Conservation (phyloP, 352 stramenopile genomes). For the Phytophthora cactorum region DNA sequence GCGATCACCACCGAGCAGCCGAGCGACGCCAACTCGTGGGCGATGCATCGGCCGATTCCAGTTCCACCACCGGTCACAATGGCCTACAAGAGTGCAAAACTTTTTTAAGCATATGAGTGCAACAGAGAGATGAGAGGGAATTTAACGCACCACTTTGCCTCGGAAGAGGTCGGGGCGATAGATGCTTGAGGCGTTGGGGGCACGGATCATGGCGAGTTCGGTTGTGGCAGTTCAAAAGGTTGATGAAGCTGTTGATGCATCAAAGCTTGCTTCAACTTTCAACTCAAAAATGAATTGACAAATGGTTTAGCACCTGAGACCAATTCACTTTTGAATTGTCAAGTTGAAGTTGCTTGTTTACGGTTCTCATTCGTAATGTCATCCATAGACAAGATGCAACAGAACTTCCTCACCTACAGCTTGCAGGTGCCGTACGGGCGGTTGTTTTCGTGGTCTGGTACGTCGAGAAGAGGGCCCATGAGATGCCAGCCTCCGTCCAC, state of each 20-base stretch:
- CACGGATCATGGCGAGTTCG: conserved; percentile 54
- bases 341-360: conserved; percentile 20
- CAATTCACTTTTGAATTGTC: conserved; percentile 34
- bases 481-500: conserved; percentile 91
- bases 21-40: conserved; percentile 77
- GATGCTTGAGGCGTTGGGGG: conserved; percentile 55
- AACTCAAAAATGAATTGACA: conserved; percentile 31
- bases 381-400: background rate
- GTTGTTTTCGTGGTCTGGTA: conserved; percentile 81
- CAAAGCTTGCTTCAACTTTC: conserved; percentile 17
- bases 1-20: conserved; percentile 86
- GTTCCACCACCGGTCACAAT: conserved; percentile 89
- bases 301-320: background rate
- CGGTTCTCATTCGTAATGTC: background rate
- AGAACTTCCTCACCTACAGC: conserved; percentile 30
- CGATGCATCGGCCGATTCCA: conserved; percentile 86
- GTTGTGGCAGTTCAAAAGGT: conserved; percentile 11
- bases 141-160: conserved; percentile 75
- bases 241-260: conserved; percentile 31
- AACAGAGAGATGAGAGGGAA: background rate
- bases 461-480: conserved; percentile 69
- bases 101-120: background rate
- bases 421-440: conserved; percentile 81
- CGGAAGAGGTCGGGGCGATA: conserved; percentile 70
- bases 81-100: conserved; percentile 40